These are phyloP conservation scores for Echinochloa phyllopogon DNA, from an alignment of 176 grass and related monocot species.

Conservation along the genomic window DNA sequence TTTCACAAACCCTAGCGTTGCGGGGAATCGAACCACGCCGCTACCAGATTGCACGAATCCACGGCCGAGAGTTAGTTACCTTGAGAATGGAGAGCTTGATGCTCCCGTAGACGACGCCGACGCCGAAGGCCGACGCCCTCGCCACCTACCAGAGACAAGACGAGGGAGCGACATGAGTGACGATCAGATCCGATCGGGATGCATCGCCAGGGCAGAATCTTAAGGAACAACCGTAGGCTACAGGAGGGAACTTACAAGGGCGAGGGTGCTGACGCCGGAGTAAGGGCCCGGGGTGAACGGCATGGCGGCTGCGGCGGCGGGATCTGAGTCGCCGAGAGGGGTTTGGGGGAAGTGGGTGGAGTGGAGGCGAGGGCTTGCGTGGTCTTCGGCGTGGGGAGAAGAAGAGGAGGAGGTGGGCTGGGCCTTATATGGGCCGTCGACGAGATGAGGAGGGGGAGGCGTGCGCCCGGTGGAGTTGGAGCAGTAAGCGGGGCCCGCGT, in stretches of 20 bases:
- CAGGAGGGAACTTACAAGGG: slow-evolving; percentile 52
- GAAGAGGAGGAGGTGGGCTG: not conserved
- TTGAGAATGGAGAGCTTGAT: slow-evolving; percentile 89
- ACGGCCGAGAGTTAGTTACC: slow-evolving; percentile 26
- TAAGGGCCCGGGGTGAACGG: slow-evolving; percentile 79
- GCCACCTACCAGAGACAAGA: slow-evolving; percentile 63
- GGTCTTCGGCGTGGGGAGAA: not conserved
- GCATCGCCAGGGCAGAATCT: not conserved
- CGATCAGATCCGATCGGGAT: slow-evolving; percentile 36
- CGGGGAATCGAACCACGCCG: not conserved
- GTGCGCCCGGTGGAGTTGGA: not conserved
- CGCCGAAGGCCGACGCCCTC: slow-evolving; percentile 64
- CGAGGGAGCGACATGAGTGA: not conserved
- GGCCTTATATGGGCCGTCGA: slow-evolving; percentile 15
- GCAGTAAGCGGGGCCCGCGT: not conserved
- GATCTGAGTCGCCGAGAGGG: slow-evolving; percentile 24
- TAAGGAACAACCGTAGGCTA: not conserved
- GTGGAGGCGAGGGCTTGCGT: not conserved
- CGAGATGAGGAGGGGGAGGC: not conserved
- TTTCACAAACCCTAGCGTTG: not conserved
- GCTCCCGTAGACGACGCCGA: slow-evolving; percentile 83
- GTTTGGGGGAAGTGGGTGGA: not conserved
- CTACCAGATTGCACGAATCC: not conserved
- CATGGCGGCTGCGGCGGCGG: slow-evolving; percentile 47
- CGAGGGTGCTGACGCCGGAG: slow-evolving; percentile 89